phyloP scores from a whole-genome alignment of 2,329 filamentous ascomycete species.

The Colletotrichum sidae region DNA sequence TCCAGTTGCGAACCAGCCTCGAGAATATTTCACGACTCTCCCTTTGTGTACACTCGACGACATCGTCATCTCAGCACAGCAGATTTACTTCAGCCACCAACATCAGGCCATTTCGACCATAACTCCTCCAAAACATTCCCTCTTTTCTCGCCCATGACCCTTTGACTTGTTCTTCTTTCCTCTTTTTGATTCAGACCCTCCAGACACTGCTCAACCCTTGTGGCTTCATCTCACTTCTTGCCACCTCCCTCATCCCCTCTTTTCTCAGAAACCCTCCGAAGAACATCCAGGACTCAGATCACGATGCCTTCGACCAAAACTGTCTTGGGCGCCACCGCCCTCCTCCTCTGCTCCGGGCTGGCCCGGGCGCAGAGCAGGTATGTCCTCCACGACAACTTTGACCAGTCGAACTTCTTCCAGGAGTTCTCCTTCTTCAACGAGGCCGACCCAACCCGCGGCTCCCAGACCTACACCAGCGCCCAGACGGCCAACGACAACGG shows the following conservation, averaged over 20 bases:
- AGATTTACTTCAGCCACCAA: conserved; percentile 23
- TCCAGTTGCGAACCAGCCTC: conserved; percentile 24
- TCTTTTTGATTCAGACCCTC: conserved; percentile 31
- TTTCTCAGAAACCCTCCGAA: conserved; percentile 1
- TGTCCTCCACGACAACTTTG: conserved; percentile 59
- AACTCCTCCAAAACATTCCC: conserved; percentile 16
- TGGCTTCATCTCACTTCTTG: conserved; percentile 9
- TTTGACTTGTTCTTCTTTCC: conserved; percentile 25
- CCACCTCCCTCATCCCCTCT: conserved; percentile 3
- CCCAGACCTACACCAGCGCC: conserved; percentile 75
- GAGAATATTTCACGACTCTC: background rate
- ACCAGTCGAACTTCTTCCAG: conserved; percentile 66
- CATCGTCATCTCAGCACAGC: conserved; percentile 16
- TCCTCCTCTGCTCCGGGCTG: conserved; percentile 38
- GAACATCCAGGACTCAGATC: conserved; percentile 1
- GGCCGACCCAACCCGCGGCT: conserved; percentile 79
- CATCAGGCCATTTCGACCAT: conserved; percentile 19
- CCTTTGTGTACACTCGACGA: conserved; percentile 6
- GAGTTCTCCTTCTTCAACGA: conserved; percentile 67
- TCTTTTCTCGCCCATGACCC: conserved; percentile 20
- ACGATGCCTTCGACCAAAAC: conserved; percentile 29
- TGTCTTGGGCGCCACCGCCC: conserved; percentile 27
- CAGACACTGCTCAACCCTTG: conserved; percentile 13
- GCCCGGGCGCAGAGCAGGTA: conserved; percentile 49
- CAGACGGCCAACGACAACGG: conserved; percentile 66